Conservation (phyloP, 2,329 filamentous ascomycete species). For the Cladosporium sp. region DNA sequence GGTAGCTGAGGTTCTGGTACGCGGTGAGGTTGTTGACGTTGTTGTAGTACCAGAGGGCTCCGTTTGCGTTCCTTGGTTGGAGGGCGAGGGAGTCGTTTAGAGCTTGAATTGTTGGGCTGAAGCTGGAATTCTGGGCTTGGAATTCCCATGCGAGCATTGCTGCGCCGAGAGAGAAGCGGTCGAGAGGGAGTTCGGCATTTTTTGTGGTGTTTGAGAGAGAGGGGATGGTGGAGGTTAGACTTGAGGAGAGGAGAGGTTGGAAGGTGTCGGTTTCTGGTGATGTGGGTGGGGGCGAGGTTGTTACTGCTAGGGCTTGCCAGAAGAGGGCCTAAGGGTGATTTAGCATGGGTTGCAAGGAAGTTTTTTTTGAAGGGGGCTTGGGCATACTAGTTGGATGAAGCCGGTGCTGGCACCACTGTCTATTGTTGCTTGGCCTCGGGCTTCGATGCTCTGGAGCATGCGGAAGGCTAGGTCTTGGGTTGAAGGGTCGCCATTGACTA, state of each 20-base stretch:
- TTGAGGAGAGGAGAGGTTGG: constrained; percentile 17
- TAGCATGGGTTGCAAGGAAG: too few relatives aligned
- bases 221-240: constrained; percentile 19
- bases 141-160: constrained; percentile 18
- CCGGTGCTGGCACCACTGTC: constrained; percentile 18
- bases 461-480: constrained; percentile 17
- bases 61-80: constrained; percentile 28
- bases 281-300: constrained; percentile 18
- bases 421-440: constrained; percentile 28
- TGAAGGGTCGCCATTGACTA: neutral
- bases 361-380: too few relatives aligned
- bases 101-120: constrained; percentile 16
- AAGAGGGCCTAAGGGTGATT: constrained; percentile 21
- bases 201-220: constrained; percentile 20
- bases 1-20: constrained; percentile 50
- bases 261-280: constrained; percentile 13
- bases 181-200: constrained; percentile 25
- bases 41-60: constrained; percentile 34
- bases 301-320: constrained; percentile 29
- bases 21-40: constrained; percentile 21
- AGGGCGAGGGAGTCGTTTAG: constrained; percentile 25
- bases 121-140: constrained; percentile 19
- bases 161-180: constrained; percentile 30
- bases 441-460: constrained; percentile 30
- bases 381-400: constrained; percentile 23